Evolutionary conservation across 257 asterid species (phyloP), one percentile per base, ranked within the genome.

Genomic region (Capsicum pubescens): DNA sequence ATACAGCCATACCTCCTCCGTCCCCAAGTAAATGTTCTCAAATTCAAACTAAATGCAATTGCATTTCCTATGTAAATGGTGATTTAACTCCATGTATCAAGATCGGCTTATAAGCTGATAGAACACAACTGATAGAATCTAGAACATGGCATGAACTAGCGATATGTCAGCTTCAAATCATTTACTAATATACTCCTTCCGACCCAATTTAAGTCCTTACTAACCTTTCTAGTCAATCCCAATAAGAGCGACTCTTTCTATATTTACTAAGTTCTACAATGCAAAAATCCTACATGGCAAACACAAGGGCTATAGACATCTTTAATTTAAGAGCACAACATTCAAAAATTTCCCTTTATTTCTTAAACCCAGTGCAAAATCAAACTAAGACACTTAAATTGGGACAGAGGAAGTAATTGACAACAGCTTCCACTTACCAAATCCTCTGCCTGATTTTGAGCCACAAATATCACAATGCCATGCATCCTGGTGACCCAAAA

Each of bases 391-490:
- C 44, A 39, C 44, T 39, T 39, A 39, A 3, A 39, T 39, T 39
- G 44, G 44, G 44, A 39, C 5, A 39, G 44, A 39, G 44, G 44
- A 4, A 39, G 44, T 57, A 52, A 19, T 52, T 61, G 78, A 52
- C 36, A 39, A 57, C 81, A 66, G 55, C 58, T 32, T 58, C 61
- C 84, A 86, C 98, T 91, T 86, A 97, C 99, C 99, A 84, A 95
- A 97, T 86, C 99, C 99, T 91, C 96, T 93, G 88, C 99, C 99
- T 84, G 99, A 97, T 89, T 94, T 97, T 59, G 98, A 95, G 82
- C 95, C 94, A 87, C 99, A 97, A 76, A 97, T 93, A 86, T 95
- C 99, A 88, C 99, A 97, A 85, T 93, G 98, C 98, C 98, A 97
- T 80, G 98, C 93, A 82, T 95, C 99, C 99, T 95, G 91, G 85